A percentile compares a stretch with the other conserved stretches of the same genome.
phyloP scores from a whole-genome alignment of 805 yeast species.

The Zygoascus flipseniorum region DNA sequence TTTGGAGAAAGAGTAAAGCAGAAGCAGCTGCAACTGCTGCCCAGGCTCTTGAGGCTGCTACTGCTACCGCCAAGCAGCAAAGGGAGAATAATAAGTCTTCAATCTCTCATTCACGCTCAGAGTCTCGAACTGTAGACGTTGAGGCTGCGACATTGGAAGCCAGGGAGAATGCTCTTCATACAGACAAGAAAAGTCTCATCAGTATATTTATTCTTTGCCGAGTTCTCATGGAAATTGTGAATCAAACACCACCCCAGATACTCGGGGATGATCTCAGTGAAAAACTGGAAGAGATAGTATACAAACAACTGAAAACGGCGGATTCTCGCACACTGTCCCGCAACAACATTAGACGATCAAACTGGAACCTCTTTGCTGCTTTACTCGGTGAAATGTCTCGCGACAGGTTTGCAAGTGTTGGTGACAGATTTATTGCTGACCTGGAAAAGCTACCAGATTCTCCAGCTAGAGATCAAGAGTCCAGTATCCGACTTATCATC shows the following conservation, averaged over 20 bases:
- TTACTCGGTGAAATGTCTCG: conserved; percentile 86
- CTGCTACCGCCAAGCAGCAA: conserved; percentile 21
- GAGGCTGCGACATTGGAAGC: conserved; percentile 8
- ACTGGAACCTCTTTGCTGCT: conserved; percentile 89
- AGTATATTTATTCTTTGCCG: conserved; percentile 85
- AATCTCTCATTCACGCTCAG: background rate
- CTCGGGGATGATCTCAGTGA: conserved; percentile 73
- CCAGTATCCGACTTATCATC: conserved; percentile 63
- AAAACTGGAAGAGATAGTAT: conserved; percentile 86
- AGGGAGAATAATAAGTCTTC: background rate
- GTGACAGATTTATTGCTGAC: conserved; percentile 90
- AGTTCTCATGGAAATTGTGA: conserved; percentile 84
- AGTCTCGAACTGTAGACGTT: background rate
- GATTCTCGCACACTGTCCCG: conserved; percentile 66
- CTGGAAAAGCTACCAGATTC: conserved; percentile 68
- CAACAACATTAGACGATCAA: conserved; percentile 73
- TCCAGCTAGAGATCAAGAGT: conserved; percentile 42
- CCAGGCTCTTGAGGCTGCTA: conserved; percentile 25
- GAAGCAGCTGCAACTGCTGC: conserved; percentile 68
- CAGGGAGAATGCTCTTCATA: conserved; percentile 54
- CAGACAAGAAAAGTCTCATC: conserved; percentile 78
- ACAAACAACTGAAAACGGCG: conserved; percentile 77
- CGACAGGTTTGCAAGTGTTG: conserved; percentile 73
- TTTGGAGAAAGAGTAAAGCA: conserved; percentile 91
- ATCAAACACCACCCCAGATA: conserved; percentile 68